These are phyloP conservation scores for Septoria petroselini DNA, from an alignment of 2,329 filamentous ascomycete species.

Conservation along the genomic window DNA sequence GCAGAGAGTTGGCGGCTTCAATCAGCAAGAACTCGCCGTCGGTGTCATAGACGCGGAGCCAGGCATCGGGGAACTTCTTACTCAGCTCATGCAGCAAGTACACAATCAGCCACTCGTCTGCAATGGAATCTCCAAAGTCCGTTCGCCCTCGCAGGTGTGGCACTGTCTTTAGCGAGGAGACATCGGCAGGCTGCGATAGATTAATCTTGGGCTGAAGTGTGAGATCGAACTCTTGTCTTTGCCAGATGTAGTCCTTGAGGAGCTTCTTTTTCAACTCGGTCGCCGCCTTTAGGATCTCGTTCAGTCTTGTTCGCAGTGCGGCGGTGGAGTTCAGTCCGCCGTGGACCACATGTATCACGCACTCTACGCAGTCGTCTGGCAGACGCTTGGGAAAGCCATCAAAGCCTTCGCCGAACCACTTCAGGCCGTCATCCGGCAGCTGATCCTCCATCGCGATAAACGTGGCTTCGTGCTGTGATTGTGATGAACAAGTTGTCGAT, in stretches of 20 bases:
- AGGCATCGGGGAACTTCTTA: slow-evolving; percentile 67
- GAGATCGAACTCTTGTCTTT: slow-evolving; percentile 76
- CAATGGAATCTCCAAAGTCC: slow-evolving; percentile 89
- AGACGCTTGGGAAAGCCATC: slow-evolving; percentile 64
- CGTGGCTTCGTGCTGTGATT: too few relatives aligned
- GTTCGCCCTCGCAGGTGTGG: slow-evolving; percentile 65
- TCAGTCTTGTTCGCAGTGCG: slow-evolving; percentile 63
- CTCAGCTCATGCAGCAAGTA: slow-evolving; percentile 82
- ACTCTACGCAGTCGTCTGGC: slow-evolving; percentile 82
- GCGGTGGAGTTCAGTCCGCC: slow-evolving; percentile 46
- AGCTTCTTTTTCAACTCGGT: slow-evolving; percentile 60
- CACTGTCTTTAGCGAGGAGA: slow-evolving; percentile 15
- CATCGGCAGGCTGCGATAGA: slow-evolving; percentile 8
- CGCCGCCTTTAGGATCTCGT: slow-evolving; percentile 67
- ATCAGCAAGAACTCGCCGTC: slow-evolving; percentile 95
- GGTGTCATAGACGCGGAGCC: slow-evolving; percentile 78
- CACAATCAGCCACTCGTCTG: slow-evolving; percentile 96
- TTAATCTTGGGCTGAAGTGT: slow-evolving; percentile 53
- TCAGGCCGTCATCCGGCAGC: slow-evolving; percentile 54
- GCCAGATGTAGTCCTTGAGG: slow-evolving; percentile 91
- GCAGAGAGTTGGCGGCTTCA: slow-evolving; percentile 84
- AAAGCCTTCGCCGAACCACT: slow-evolving; percentile 65
- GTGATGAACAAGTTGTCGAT: too few relatives aligned
- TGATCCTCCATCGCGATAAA: slow-evolving; percentile 29
- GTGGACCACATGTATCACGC: slow-evolving; percentile 71